Percentiles rank a stretch among this genome's conserved stretches.
These are phyloP conservation scores for Penicillium taxi DNA, from an alignment of 495 filamentous ascomycete species.

Conservation along the genomic window DNA sequence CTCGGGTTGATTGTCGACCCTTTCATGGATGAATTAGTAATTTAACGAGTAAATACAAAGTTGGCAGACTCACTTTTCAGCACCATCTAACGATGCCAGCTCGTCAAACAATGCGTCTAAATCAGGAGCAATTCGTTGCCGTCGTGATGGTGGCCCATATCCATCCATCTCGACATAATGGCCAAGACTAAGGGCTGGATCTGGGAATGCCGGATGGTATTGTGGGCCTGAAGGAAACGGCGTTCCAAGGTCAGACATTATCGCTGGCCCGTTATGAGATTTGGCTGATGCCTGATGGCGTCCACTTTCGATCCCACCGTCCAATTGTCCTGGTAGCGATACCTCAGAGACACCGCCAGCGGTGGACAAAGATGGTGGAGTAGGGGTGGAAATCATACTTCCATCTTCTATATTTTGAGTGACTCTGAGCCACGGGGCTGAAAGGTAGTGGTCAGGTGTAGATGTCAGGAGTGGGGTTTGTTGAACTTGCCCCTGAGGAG, in stretches of 20 bases:
- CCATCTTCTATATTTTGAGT: slow-evolving; percentile 25
- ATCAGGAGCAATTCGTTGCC: slow-evolving; percentile 35
- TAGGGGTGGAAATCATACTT: slow-evolving; percentile 25
- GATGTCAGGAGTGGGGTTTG: slow-evolving; percentile 2
- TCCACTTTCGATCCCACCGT: slow-evolving; percentile 8
- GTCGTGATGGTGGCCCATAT: slow-evolving; percentile 23
- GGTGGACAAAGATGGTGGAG: slow-evolving; percentile 27
- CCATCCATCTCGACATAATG: slow-evolving; percentile 29
- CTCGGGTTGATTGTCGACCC: slow-evolving; percentile 33
- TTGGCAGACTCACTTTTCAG: slow-evolving; percentile 28
- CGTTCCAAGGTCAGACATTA: slow-evolving; percentile 21
- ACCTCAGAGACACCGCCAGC: slow-evolving; percentile 17
- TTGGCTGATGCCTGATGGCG: slow-evolving; percentile 15
- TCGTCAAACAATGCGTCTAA: slow-evolving; percentile 39
- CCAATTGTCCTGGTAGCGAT: slow-evolving; percentile 16
- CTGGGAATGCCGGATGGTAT: slow-evolving; percentile 25
- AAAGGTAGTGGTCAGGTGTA: slow-evolving; percentile 20
- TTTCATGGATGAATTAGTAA: slow-evolving; percentile 7
- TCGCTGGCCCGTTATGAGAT: slow-evolving; percentile 14
- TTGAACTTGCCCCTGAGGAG: slow-evolving; percentile 7
- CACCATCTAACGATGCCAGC: slow-evolving; percentile 35
- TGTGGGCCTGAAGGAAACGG: slow-evolving; percentile 20
- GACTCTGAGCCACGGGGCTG: slow-evolving; percentile 27
- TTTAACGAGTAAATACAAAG: not conserved
- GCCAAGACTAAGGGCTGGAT: slow-evolving; percentile 22